phyloP scores from a whole-genome alignment of 1,284 basidiomycete species.

The Vanrija pseudolonga region DNA sequence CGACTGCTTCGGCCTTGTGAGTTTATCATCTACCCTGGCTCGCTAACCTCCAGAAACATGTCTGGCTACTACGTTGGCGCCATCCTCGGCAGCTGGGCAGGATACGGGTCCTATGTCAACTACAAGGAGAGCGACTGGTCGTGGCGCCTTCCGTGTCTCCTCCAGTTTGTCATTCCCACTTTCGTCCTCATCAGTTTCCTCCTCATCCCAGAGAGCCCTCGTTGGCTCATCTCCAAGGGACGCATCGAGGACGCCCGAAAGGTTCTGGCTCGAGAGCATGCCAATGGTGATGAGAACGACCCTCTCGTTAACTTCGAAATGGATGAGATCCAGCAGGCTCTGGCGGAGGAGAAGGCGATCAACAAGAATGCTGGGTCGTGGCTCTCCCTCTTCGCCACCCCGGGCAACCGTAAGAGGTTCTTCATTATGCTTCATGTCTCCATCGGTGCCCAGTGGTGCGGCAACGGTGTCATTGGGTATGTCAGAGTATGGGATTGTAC shows the following conservation, averaged over 20 bases:
- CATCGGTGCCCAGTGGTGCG: slow-evolving; percentile 7
- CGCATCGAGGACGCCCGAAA: slow-evolving; percentile 26
- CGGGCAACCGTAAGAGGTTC: slow-evolving; percentile 51
- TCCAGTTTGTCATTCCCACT: not conserved
- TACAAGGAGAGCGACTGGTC: not conserved
- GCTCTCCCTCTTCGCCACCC: slow-evolving; percentile 32
- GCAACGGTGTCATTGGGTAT: slow-evolving; percentile 5
- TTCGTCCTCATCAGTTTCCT: not conserved
- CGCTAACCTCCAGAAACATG: slow-evolving; percentile 33
- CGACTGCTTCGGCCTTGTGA: slow-evolving; percentile 53
- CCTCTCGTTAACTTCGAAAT: slow-evolving; percentile 23
- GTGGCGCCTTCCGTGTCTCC: not conserved
- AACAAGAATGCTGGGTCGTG: slow-evolving; percentile 16
- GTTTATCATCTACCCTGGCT: slow-evolving; percentile 15
- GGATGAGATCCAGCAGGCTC: slow-evolving; percentile 24
- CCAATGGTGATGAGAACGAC: slow-evolving; percentile 22
- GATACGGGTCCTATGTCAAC: slow-evolving; percentile 29
- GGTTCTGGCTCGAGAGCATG: slow-evolving; percentile 31
- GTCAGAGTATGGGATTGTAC: not conserved
- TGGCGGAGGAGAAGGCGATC: slow-evolving; percentile 55
- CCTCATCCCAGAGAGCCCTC: slow-evolving; percentile 44
- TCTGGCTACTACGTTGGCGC: slow-evolving; percentile 19
- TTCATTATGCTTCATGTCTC: slow-evolving; percentile 20
- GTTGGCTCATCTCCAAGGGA: slow-evolving; percentile 34
- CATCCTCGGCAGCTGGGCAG: slow-evolving; percentile 12